These are phyloP conservation scores for Mortierella claussenii DNA, from an alignment of 192 early-diverging fungal genomes.

Conservation along the genomic window DNA sequence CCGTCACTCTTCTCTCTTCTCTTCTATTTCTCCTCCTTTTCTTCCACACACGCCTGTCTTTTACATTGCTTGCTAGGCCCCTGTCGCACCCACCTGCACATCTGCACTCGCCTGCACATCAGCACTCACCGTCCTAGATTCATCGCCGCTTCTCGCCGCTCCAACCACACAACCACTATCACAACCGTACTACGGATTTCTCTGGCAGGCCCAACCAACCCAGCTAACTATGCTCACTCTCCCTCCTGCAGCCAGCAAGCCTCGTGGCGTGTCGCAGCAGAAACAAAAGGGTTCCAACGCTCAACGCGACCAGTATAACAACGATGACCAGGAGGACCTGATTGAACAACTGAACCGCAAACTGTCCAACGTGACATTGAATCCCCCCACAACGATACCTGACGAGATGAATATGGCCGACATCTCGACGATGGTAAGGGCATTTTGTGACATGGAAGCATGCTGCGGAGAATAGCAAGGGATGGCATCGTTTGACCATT, in stretches of 20 bases:
- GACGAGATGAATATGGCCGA: conserved; percentile 52
- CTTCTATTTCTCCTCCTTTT: too few species aligned
- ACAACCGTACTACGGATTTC: not conserved
- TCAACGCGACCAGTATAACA: conserved; percentile 26
- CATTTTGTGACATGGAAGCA: too few species aligned
- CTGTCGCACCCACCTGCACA: too few species aligned
- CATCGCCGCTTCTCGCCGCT: too few species aligned
- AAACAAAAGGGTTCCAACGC: conserved; percentile 41
- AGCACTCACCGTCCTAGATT: too few species aligned
- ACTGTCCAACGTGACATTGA: conserved; percentile 48
- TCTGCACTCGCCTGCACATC: too few species aligned
- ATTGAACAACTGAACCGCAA: conserved; percentile 52
- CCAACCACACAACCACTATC: not conserved
- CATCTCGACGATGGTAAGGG: conserved; percentile 51
- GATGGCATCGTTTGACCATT: too few species aligned
- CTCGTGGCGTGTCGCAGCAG: conserved; percentile 31
- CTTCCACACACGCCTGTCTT: too few species aligned
- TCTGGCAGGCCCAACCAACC: too few species aligned
- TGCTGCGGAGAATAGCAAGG: too few species aligned
- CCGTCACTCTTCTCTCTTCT: too few species aligned
- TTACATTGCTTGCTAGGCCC: too few species aligned
- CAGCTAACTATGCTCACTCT: conserved; percentile 8
- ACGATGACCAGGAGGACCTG: conserved; percentile 49
- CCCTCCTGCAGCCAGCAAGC: conserved; percentile 18
- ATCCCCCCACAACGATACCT: conserved; percentile 36